These are phyloP conservation scores for Crithidia mellificae DNA, from an alignment of 208 protist species.

Conservation along the genomic window DNA sequence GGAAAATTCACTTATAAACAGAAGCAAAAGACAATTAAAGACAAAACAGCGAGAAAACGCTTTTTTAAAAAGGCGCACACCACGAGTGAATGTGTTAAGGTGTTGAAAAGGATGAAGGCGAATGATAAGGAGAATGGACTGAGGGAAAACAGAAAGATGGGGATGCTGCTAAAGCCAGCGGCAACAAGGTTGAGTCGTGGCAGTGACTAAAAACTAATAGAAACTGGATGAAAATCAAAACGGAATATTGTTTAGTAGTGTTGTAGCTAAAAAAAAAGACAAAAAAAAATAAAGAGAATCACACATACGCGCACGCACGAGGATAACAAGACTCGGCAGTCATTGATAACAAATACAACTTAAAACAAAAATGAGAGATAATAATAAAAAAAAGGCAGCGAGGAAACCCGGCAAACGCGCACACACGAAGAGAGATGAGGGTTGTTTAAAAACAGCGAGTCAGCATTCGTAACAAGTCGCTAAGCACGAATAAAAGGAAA, in stretches of 20 bases:
- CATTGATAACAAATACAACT: background rate
- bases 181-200: no score
- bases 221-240: no score
- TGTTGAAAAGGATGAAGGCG: background rate
- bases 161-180: no score
- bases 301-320: no score
- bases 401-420: background rate
- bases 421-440: background rate
- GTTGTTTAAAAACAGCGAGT: background rate
- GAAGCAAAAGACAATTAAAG: constrained; percentile 1
- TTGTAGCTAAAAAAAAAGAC: no score
- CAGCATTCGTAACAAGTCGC: background rate
- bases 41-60: constrained; percentile 17
- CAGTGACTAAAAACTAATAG: no score
- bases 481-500: background rate
- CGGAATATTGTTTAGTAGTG: no score
- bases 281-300: no score
- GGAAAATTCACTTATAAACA: no score
- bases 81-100: background rate
- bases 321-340: no score
- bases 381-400: background rate
- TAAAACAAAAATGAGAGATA: background rate
- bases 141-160: constrained; percentile 13
- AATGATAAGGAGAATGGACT: constrained; percentile 33
- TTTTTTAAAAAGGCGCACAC: background rate